These are phyloP conservation scores for Termitomyces sp. DNA, from an alignment of 768 basidiomycete genomes.

Conservation along the genomic window DNA sequence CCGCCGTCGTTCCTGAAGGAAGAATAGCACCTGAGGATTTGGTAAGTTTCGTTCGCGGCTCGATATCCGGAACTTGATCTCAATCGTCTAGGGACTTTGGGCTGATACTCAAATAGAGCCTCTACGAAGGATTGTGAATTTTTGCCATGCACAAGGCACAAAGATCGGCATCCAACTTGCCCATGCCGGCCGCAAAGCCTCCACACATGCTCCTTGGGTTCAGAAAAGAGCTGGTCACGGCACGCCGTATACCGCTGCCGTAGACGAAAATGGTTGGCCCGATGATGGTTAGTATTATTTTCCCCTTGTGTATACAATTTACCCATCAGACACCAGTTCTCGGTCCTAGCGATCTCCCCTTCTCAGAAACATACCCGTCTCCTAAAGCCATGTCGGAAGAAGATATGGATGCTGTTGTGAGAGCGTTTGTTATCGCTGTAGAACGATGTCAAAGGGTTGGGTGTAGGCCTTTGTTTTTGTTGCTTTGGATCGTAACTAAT, in stretches of 20 bases:
- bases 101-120: conserved; percentile 70
- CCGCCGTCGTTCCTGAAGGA: conserved; percentile 69
- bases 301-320: not conserved
- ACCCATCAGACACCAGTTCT: conserved; percentile 39
- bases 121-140: conserved; percentile 68
- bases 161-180: conserved; percentile 77
- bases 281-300: conserved; percentile 41
- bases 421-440: conserved; percentile 56
- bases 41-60: conserved; percentile 18
- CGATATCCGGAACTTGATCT: not conserved
- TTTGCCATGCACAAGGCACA: conserved; percentile 66
- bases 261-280: conserved; percentile 69
- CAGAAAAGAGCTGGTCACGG: conserved; percentile 31
- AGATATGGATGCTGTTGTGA: conserved; percentile 53
- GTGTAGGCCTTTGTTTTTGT: conserved; percentile 36
- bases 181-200: conserved; percentile 73
- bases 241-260: conserved; percentile 31
- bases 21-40: conserved; percentile 75
- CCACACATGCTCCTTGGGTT: conserved; percentile 68
- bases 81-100: conserved; percentile 57
- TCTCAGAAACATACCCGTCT: conserved; percentile 43
- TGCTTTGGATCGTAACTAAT: not conserved
- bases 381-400: conserved; percentile 57
- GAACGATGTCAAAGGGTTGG: conserved; percentile 57
- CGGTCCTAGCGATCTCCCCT: conserved; percentile 58